phyloP scores from a whole-genome alignment of 2,329 filamentous ascomycete species.

The Atkinsonella hypoxylon region DNA sequence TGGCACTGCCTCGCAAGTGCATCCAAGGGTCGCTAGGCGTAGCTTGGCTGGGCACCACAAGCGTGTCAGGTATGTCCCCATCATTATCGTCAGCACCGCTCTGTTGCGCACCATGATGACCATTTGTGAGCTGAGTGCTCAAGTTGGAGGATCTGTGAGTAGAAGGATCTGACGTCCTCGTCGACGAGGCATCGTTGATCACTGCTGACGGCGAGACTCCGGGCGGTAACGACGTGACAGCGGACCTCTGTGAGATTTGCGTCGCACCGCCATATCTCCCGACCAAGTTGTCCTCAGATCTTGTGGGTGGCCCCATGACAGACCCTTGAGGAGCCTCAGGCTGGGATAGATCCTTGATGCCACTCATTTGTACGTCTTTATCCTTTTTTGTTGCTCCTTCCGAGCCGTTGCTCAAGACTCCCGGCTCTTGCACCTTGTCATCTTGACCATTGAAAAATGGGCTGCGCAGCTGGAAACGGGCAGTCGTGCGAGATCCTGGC shows the following conservation, averaged over 20 bases:
- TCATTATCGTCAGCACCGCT: conserved; percentile 19
- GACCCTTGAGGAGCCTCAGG: conserved; percentile 30
- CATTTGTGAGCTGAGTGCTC: conserved; percentile 64
- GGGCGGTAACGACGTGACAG: conserved; percentile 42
- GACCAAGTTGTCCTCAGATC: conserved; percentile 21
- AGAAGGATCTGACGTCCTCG: conserved; percentile 72
- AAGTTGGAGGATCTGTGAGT: conserved; percentile 48
- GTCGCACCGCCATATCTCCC: conserved; percentile 35
- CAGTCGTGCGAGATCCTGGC: conserved; percentile 37
- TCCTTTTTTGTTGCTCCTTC: conserved; percentile 15
- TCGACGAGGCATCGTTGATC: conserved; percentile 82
- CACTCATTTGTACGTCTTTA: conserved; percentile 51
- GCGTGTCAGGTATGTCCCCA: conserved; percentile 42
- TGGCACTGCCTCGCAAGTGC: conserved; percentile 29
- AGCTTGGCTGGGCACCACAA: conserved; percentile 31
- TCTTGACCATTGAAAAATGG: conserved; percentile 49
- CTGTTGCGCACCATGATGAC: conserved; percentile 37
- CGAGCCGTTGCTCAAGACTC: conserved; percentile 41
- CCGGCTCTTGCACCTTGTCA: conserved; percentile 8
- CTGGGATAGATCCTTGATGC: conserved; percentile 35
- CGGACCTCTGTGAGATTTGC: conserved; percentile 53
- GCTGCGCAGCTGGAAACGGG: conserved; percentile 45
- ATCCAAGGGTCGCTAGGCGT: conserved; percentile 42
- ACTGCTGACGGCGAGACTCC: conserved; percentile 46
- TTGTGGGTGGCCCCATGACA: conserved; percentile 37